A percentile compares a stretch with the other conserved stretches of the same genome.
Evolutionary conservation across 2,329 filamentous ascomycete genomes (phyloP).

Genomic region (Alternaria sp.): DNA sequence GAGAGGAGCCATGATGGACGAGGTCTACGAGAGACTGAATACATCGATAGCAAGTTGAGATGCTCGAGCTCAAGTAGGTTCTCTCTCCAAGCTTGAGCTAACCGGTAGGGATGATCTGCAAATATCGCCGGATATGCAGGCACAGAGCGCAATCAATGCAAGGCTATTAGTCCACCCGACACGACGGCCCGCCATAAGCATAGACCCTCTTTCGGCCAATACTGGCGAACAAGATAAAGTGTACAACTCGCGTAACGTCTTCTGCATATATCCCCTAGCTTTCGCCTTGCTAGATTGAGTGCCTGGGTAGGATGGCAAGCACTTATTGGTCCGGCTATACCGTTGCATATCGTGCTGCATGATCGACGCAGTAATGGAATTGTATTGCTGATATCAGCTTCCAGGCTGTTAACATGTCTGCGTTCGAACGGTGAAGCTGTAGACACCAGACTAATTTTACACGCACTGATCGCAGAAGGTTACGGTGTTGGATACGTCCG

Average conservation of each 20-base stretch:
- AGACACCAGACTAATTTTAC: background rate
- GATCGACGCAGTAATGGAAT: too few relatives aligned
- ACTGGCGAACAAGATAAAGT: background rate
- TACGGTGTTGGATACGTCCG: background rate
- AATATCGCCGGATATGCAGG: conserved; percentile 14
- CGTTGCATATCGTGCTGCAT: background rate
- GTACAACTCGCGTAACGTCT: background rate
- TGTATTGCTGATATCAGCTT: background rate
- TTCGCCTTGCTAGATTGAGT: too few relatives aligned
- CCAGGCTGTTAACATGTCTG: background rate
- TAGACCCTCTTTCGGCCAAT: background rate
- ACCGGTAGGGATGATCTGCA: background rate
- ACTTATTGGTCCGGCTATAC: background rate
- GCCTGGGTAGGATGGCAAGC: background rate
- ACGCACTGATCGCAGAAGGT: background rate
- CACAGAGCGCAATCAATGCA: conserved; percentile 1
- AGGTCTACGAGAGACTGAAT: too few relatives aligned
- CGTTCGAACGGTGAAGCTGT: background rate
- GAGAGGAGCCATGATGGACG: background rate
- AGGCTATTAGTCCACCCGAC: background rate
- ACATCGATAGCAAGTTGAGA: too few relatives aligned
- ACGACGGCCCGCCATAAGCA: background rate
- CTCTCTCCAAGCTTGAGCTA: background rate
- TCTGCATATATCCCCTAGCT: background rate
- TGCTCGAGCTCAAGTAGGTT: background rate